Evolutionary conservation across 2,329 filamentous ascomycete genomes (phyloP), one percentile per base, ranked within the genome.

Genomic region (Pyricularia grisea): DNA sequence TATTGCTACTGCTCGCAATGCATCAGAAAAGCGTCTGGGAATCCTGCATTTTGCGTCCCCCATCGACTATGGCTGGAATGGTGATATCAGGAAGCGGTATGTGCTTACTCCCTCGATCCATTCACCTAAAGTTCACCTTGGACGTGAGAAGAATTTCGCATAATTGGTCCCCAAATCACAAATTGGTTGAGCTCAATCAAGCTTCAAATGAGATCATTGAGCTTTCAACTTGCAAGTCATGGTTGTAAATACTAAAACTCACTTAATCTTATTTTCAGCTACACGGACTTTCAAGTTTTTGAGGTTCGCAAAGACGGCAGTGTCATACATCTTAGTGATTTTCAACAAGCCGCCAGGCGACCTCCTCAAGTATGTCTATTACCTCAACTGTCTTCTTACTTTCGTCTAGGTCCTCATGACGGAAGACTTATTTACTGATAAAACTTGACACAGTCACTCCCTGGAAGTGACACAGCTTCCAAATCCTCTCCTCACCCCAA

Each of bases 241-340:
- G 42, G 42, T n/a, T 55, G 42, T n/a, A 9, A n/a, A 25, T 12
- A 27, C 25, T 27, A 27, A 25, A 61, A 28, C 25, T 61, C 5
- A 28, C n/a, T 12, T 2, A n/a, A 61, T 28, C 4, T 27, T 61
- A 27, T 61, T n/a, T 23, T 61, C 31, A 88, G 92, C 73, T 97
- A 94, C 78, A 94, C 93, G 4, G 94, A 97, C 77, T 97, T 97
- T 74, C 83, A 95, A 73, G 94, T 97, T 74, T 94, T 97, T 75
- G 94, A 97, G 78, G 94, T 97, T 71, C 81, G 86, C 25, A 88
- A 89, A 33, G 87, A 90, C 75, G 93, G 93, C 20, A 80, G 88
- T 68, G 92, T 97, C 17, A 78, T 95, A 68, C 92, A 94, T 77
- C 81, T 97, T 66, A 83, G 69, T 4, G 76, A 79, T 30, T 33